Conservation (phyloP, 139 green algal species). For the Zygnema cylindricum region DNA sequence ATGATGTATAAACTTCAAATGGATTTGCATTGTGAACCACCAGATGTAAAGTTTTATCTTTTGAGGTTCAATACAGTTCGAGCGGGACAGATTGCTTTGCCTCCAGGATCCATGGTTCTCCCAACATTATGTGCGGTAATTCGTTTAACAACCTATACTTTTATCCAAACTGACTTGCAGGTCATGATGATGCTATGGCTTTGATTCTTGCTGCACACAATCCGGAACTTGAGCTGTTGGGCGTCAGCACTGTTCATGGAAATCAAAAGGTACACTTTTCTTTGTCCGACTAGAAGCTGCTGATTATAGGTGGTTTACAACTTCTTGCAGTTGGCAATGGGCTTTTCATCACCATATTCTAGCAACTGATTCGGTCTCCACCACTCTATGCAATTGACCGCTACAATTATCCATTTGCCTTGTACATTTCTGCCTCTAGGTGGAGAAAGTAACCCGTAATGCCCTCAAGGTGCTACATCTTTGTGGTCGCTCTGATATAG, state of each 20-base stretch:
- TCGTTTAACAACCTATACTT: too few species aligned
- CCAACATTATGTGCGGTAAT: too few species aligned
- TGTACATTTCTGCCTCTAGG: slow-evolving; percentile 36
- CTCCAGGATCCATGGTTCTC: too few species aligned
- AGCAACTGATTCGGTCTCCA: neutral
- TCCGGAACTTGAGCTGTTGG: slow-evolving; percentile 76
- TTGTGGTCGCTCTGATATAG: slow-evolving; percentile 71
- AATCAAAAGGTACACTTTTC: slow-evolving; percentile 75
- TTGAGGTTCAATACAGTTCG: too few species aligned
- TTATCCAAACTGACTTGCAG: slow-evolving; percentile 71
- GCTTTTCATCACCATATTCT: neutral
- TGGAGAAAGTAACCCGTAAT: slow-evolving; percentile 86
- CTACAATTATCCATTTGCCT: too few species aligned
- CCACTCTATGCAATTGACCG: neutral
- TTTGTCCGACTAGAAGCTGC: neutral
- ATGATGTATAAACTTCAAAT: too few species aligned
- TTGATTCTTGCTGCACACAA: slow-evolving; percentile 83
- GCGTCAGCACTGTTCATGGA: slow-evolving; percentile 85
- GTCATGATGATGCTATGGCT: slow-evolving; percentile 91
- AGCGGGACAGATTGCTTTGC: too few species aligned
- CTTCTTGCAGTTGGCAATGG: too few species aligned
- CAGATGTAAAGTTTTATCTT: too few species aligned
- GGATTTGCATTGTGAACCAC: too few species aligned
- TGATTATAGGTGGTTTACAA: neutral
- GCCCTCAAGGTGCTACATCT: slow-evolving; percentile 78